Conservation (phyloP, 805 yeast species). For the Candida loeiensis region DNA sequence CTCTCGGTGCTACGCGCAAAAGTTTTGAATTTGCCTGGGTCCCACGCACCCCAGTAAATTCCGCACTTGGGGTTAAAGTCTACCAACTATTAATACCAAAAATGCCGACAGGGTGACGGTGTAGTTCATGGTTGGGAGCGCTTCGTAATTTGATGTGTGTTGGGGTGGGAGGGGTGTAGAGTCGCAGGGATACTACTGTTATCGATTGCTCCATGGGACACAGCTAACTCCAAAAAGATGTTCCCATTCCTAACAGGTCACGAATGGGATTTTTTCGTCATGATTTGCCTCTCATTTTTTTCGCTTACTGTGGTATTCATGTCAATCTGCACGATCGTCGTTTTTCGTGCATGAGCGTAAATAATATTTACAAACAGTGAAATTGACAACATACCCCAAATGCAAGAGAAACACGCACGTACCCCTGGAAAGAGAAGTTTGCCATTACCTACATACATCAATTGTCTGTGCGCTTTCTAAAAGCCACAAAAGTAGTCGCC, state of each 20-base stretch:
- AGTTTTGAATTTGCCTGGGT: not conserved
- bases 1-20: not conserved
- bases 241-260: no score
- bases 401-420: not conserved
- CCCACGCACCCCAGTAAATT: not conserved
- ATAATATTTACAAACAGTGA: not conserved
- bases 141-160: not conserved
- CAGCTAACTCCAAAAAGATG: no score
- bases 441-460: no score
- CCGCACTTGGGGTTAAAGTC: not conserved
- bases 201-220: no score
- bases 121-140: not conserved
- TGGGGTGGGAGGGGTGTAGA: not conserved
- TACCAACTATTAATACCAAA: not conserved
- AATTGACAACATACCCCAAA: not conserved
- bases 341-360: not conserved
- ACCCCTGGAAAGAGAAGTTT: not conserved
- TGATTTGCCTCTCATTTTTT: no score
- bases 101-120: not conserved
- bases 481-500: no score
- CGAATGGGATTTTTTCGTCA: no score
- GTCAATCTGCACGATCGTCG: conserved; percentile 3
- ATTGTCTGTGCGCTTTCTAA: no score
- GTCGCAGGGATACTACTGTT: not conserved
- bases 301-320: not conserved